These are phyloP conservation scores for Ophiocytium majus DNA, from an alignment of 352 stramenopile genomes.

Conservation along the genomic window DNA sequence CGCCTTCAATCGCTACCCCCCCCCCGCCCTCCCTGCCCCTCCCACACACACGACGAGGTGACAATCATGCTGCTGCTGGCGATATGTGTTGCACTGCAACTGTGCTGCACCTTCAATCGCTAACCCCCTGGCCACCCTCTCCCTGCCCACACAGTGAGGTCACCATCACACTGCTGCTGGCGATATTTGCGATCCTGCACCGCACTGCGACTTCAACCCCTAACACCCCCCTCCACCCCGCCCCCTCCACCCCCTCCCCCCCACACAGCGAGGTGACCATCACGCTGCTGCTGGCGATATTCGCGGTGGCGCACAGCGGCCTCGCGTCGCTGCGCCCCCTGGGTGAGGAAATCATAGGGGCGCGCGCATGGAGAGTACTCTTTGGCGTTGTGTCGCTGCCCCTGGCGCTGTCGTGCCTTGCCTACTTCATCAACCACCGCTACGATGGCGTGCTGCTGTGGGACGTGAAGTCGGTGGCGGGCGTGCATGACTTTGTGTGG, in stretches of 20 bases:
- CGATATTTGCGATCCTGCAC: constrained; percentile 71
- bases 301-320: constrained; percentile 71
- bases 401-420: constrained; percentile 71
- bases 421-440: constrained; percentile 76
- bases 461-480: constrained; percentile 63
- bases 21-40: too few species aligned
- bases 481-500: constrained; percentile 64
- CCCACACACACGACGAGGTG: too few species aligned
- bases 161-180: constrained; percentile 57
- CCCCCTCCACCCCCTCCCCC: neutral
- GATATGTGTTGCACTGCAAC: too few species aligned
- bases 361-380: constrained; percentile 70
- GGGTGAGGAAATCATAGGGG: constrained; percentile 70
- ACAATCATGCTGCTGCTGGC: too few species aligned
- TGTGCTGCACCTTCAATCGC: too few species aligned
- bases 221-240: too few species aligned
- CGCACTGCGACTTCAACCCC: constrained; percentile 70
- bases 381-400: constrained; percentile 72
- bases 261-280: constrained; percentile 45
- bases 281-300: constrained; percentile 61
- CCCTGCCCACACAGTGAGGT: constrained; percentile 17
- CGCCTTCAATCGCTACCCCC: too few species aligned
- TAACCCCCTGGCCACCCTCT: too few species aligned
- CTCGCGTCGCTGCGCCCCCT: constrained; percentile 68
- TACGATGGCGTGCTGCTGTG: constrained; percentile 73